These are phyloP conservation scores for Chlorociboria aeruginascens DNA, from an alignment of 495 filamentous ascomycete species.

Conservation along the genomic window DNA sequence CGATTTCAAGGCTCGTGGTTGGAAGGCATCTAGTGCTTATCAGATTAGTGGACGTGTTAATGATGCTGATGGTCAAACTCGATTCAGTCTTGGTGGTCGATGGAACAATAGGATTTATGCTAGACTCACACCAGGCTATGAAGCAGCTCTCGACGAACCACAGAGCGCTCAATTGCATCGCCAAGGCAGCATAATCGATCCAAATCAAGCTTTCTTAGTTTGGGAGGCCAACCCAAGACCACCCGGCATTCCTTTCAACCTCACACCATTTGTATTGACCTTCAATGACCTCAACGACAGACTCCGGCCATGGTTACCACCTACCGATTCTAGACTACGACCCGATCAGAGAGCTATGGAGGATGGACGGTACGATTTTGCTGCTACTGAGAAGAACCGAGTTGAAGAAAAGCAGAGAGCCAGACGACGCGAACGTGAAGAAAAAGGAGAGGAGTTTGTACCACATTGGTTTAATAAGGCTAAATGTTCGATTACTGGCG, in stretches of 20 bases:
- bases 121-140: constrained; percentile 80
- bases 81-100: constrained; percentile 81
- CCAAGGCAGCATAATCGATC: constrained; percentile 34
- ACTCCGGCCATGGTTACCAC: constrained; percentile 61
- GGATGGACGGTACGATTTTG: constrained; percentile 86
- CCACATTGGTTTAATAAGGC: constrained; percentile 78
- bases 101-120: constrained; percentile 99
- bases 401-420: constrained; percentile 89
- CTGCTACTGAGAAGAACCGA: constrained; percentile 86
- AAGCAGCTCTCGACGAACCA: constrained; percentile 53
- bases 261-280: constrained; percentile 91
- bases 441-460: constrained; percentile 62
- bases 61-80: constrained; percentile 57
- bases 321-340: constrained; percentile 80
- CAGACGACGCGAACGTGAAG: constrained; percentile 59
- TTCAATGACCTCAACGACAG: constrained; percentile 78
- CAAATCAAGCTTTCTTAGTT: constrained; percentile 69
- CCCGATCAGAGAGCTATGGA: constrained; percentile 99
- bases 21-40: constrained; percentile 85
- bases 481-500: constrained; percentile 66
- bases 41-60: constrained; percentile 77
- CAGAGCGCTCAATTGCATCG: constrained; percentile 20
- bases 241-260: constrained; percentile 82
- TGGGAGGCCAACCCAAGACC: constrained; percentile 84
- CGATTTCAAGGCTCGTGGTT: constrained; percentile 91